Evolutionary conservation across 2,329 filamentous ascomycete species (phyloP).

Genomic region (Xylaria sp.): DNA sequence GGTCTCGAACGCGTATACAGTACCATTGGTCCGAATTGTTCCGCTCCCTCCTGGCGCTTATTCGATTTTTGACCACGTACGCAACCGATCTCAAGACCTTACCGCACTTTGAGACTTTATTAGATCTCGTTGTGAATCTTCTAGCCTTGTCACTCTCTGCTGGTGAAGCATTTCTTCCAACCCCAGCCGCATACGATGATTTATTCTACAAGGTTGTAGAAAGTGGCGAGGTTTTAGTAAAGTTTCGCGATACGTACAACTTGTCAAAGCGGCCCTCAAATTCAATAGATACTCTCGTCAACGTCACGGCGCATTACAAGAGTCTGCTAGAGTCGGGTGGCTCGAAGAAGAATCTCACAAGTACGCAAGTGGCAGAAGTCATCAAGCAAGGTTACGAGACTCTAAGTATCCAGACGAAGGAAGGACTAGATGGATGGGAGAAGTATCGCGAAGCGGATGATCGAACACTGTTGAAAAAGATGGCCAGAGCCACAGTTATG

Average conservation of each 20-base stretch:
- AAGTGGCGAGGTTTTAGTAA: constrained; percentile 81
- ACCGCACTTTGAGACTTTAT: constrained; percentile 75
- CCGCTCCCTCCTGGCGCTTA: constrained; percentile 85
- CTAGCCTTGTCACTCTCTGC: constrained; percentile 85
- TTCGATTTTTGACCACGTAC: constrained; percentile 92
- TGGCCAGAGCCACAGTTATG: constrained; percentile 79
- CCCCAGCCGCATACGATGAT: constrained; percentile 89
- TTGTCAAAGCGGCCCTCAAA: constrained; percentile 68
- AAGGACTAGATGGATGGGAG: constrained; percentile 87
- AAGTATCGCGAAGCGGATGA: constrained; percentile 88
- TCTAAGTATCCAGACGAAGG: constrained; percentile 87
- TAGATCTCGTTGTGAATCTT: constrained; percentile 82
- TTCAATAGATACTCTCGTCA: constrained; percentile 86
- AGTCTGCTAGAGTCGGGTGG: constrained; percentile 68
- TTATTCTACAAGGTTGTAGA: constrained; percentile 99
- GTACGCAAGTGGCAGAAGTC: constrained; percentile 84
- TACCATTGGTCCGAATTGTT: constrained; percentile 99
- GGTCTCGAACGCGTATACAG: constrained; percentile 79
- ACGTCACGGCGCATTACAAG: constrained; percentile 87
- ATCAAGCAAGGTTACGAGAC: constrained; percentile 98
- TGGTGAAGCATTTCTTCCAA: constrained; percentile 91
- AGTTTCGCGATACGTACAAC: constrained; percentile 83
- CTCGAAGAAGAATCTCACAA: constrained; percentile 71
- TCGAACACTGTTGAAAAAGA: constrained; percentile 85
- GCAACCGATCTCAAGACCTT: constrained; percentile 77